phyloP scores from a whole-genome alignment of 768 basidiomycete species.

The Leccinum barrowsii region DNA sequence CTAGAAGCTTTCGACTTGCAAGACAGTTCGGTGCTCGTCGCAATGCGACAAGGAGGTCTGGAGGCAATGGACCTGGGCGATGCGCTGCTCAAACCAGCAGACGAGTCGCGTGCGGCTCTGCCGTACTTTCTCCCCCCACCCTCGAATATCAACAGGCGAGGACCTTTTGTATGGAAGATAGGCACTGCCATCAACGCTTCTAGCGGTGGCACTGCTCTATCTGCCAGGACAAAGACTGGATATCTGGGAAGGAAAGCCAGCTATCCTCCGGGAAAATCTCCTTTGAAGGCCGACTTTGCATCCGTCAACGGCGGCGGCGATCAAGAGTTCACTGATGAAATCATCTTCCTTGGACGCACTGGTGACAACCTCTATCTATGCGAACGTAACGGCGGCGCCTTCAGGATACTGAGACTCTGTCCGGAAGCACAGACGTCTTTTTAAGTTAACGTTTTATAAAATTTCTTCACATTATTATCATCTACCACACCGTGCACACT shows the following conservation, averaged over 20 bases:
- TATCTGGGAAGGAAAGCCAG: slow-evolving; percentile 49
- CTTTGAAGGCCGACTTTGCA: slow-evolving; percentile 49
- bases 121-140: slow-evolving; percentile 66
- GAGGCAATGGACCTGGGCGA: slow-evolving; percentile 80
- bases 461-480: slow-evolving; percentile 13
- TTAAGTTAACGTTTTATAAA: slow-evolving; percentile 3
- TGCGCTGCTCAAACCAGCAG: slow-evolving; percentile 74
- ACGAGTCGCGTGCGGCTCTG: slow-evolving; percentile 69
- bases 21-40: slow-evolving; percentile 74
- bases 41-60: slow-evolving; percentile 82
- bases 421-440: slow-evolving; percentile 32
- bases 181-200: slow-evolving; percentile 61
- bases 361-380: slow-evolving; percentile 79
- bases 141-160: slow-evolving; percentile 62
- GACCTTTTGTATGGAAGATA: slow-evolving; percentile 80
- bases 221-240: slow-evolving; percentile 39
- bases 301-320: slow-evolving; percentile 53
- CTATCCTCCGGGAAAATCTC: slow-evolving; percentile 44
- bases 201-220: slow-evolving; percentile 36
- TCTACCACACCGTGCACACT: slow-evolving; percentile 19
- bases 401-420: slow-evolving; percentile 70
- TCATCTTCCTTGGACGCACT: slow-evolving; percentile 77
- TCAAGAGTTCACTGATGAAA: slow-evolving; percentile 56
- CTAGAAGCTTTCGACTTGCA: slow-evolving; percentile 79
- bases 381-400: slow-evolving; percentile 68